Evolutionary conservation across 345 rosid genomes (phyloP).

Genomic region (Heritiera littoralis): DNA sequence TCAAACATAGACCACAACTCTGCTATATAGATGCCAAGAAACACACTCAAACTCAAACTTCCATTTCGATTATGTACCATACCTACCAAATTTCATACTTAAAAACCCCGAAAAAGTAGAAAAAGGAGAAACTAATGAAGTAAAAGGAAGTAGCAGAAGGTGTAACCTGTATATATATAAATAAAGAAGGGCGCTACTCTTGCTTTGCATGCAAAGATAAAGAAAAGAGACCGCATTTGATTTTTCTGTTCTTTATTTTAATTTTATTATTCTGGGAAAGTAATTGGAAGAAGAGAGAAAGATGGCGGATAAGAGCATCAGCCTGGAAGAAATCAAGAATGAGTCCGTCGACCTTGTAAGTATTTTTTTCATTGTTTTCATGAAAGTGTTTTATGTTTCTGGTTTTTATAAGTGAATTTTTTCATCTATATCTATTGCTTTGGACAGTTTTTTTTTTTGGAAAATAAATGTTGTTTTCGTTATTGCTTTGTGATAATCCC

Average conservation of each 20-base stretch:
- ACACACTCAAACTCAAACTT: not conserved
- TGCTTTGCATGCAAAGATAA: constrained; percentile 10
- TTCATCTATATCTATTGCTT: no score
- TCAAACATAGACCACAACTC: not conserved
- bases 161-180: not conserved
- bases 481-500: not conserved
- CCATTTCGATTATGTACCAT: constrained; percentile 1
- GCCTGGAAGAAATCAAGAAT: constrained; percentile 69
- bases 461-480: no score
- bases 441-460: no score
- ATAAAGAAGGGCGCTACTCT: not conserved
- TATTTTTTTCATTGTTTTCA: not conserved
- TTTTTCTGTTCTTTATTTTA: not conserved
- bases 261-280: not conserved
- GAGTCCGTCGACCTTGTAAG: constrained; percentile 67
- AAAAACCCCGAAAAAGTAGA: not conserved
- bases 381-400: not conserved
- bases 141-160: not conserved
- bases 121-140: not conserved
- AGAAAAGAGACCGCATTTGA: not conserved
- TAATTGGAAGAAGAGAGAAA: constrained; percentile 9
- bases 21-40: not conserved
- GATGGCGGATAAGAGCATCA: constrained; percentile 32
- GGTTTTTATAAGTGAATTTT: not conserved
- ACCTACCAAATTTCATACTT: not conserved